Base-by-base conservation (phyloP, 2,329 filamentous ascomycete species). In the Xylariaceae sp. region DNA sequence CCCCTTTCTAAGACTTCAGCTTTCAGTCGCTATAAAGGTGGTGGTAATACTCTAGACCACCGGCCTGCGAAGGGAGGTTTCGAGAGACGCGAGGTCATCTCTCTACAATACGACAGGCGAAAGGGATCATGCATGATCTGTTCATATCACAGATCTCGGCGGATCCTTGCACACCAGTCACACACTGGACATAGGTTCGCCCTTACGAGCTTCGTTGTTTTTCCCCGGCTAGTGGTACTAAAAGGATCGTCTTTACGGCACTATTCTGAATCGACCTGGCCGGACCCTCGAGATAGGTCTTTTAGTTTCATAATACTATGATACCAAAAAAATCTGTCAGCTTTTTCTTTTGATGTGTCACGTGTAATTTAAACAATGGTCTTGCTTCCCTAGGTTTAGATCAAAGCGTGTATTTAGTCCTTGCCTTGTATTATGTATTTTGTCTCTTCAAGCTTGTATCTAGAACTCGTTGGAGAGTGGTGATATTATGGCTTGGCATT, bases 61-160 rank as follows among this genome's bases (percentile, higher is more conserved):
- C 58, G 35, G 53, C 55, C 54, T 61, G 63, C 62, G 66, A 63
- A 62, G 62, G 60, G 55, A 53, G 52, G 55, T 57, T 59, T 53
- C 41, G 13, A 39, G 49, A 60, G 56, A 58, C 55, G 59, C 49
- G 52, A 45, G 42, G 43, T 39, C 43, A 35, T 40, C 56, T 61
- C 43, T 54, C 53, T 55, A 57, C 30, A 46, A 36, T 47, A 50
- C 35, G 20, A 46, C 21, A 46, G 58, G 55, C 26, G 42, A 47
- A 41, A 55, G 40, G 41, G 54, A 48, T 50, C 36, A 50, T 33
- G n/a, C 15, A 52, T 46, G 56, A 53, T 55, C 47, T 53, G 50
- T 48, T 53, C 57, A 52, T 50, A 32, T 41, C 36, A 43, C 50
- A 55, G 53, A 55, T 56, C 51, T 53, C 42, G 52, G 57, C 54